A percentile compares a stretch with the other conserved stretches of the same genome.
phyloP scores from a whole-genome alignment of 495 filamentous ascomycete genomes.

The Acidiella bohemica region DNA sequence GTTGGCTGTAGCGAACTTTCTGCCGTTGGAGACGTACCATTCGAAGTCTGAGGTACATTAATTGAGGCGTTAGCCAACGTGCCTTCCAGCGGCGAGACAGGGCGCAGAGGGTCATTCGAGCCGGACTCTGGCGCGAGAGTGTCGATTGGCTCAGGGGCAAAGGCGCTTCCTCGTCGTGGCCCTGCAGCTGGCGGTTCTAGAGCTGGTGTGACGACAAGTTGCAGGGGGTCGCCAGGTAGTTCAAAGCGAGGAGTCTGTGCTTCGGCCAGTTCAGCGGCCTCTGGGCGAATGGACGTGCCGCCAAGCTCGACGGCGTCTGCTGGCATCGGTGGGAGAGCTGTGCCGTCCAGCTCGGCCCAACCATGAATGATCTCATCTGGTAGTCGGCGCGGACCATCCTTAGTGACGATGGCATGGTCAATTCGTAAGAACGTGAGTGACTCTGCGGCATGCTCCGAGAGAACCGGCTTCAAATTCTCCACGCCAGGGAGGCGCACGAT shows the following conservation, averaged over 20 bases:
- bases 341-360: conserved; percentile 11
- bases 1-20: too few species aligned
- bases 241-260: conserved; percentile 34
- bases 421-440: conserved; percentile 42
- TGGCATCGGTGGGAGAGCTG: conserved; percentile 6
- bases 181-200: background rate
- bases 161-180: conserved; percentile 21
- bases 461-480: conserved; percentile 41
- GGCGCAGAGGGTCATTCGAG: too few species aligned
- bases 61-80: too few species aligned
- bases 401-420: conserved; percentile 44
- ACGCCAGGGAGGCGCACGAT: conserved; percentile 32
- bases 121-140: conserved; percentile 1
- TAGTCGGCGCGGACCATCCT: conserved; percentile 32
- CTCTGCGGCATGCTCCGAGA: conserved; percentile 35
- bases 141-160: conserved; percentile 19
- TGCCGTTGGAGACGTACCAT: too few species aligned
- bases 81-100: too few species aligned
- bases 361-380: conserved; percentile 12
- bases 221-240: conserved; percentile 28
- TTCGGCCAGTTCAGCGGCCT: conserved; percentile 32
- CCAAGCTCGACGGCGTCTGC: conserved; percentile 20
- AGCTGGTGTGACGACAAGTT: conserved; percentile 17
- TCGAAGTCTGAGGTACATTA: too few species aligned
- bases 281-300: conserved; percentile 9